Percentiles rank a stretch among this genome's conserved stretches.
These are phyloP conservation scores for Beverwykella pulmonaria DNA, from an alignment of 495 filamentous ascomycete species.

Conservation along the genomic window DNA sequence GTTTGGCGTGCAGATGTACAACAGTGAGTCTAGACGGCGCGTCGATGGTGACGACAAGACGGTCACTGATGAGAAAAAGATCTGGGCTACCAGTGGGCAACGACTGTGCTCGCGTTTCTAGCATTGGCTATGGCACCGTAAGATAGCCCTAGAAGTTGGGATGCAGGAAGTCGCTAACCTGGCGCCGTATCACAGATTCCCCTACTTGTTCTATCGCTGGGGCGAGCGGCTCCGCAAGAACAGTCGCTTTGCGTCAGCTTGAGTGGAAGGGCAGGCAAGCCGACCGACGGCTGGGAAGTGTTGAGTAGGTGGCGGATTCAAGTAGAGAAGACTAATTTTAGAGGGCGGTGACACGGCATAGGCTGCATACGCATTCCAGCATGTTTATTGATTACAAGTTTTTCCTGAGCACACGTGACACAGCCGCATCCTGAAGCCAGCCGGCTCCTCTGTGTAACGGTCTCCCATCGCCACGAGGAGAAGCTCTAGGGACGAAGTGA, in stretches of 20 bases:
- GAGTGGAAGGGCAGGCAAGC: background rate
- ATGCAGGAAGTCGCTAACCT: conserved; percentile 28
- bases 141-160: conserved; percentile 28
- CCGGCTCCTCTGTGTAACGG: conserved; percentile 17
- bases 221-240: conserved; percentile 48
- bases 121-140: conserved; percentile 51
- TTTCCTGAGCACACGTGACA: conserved; percentile 33
- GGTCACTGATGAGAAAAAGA: conserved; percentile 44
- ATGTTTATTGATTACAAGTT: conserved; percentile 35
- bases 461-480: conserved; percentile 28
- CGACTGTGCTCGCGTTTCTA: conserved; percentile 49
- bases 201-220: conserved; percentile 49
- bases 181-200: conserved; percentile 35
- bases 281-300: background rate
- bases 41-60: conserved; percentile 37
- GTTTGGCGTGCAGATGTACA: conserved; percentile 64
- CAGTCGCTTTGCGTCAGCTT: conserved; percentile 46
- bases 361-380: conserved; percentile 18
- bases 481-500: conserved; percentile 29
- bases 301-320: conserved; percentile 27
- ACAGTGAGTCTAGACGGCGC: conserved; percentile 54
- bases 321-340: conserved; percentile 30
- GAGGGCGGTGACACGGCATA: conserved; percentile 36
- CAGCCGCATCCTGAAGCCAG: conserved; percentile 25
- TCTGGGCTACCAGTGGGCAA: conserved; percentile 51